phyloP scores from a whole-genome alignment of 192 early-diverging fungal species.

The Podila minutissima region DNA sequence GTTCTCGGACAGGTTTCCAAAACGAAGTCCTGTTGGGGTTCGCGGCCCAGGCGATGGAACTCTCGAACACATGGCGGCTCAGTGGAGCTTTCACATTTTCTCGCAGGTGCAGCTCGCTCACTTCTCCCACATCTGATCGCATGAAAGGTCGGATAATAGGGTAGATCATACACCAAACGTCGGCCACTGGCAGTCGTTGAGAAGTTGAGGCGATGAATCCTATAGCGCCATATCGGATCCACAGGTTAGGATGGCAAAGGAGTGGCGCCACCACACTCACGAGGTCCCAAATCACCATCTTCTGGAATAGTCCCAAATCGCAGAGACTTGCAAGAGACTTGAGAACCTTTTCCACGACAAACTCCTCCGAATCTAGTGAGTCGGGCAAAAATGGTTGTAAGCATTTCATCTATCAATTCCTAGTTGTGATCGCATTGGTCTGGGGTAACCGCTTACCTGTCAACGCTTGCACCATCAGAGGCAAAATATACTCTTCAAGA shows the following conservation, averaged over 20 bases:
- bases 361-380: constrained; percentile 83
- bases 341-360: constrained; percentile 91
- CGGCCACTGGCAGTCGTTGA: constrained; percentile 71
- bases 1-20: constrained; percentile 61
- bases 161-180: constrained; percentile 82
- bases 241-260: constrained; percentile 82
- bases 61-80: constrained; percentile 30
- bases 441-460: constrained; percentile 57
- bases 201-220: constrained; percentile 73
- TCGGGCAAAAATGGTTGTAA: neutral
- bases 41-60: constrained; percentile 61
- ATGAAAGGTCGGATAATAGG: constrained; percentile 78
- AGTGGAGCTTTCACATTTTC: constrained; percentile 78
- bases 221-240: constrained; percentile 82
- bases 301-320: constrained; percentile 80
- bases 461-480: constrained; percentile 88
- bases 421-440: too few species aligned
- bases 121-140: constrained; percentile 68
- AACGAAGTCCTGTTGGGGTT: constrained; percentile 62
- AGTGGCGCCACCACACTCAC: constrained; percentile 74
- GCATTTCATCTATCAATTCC: too few species aligned
- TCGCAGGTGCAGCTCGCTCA: constrained; percentile 68
- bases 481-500: constrained; percentile 93
- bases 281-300: constrained; percentile 80
- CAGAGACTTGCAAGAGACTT: constrained; percentile 82